A percentile compares a stretch with the other conserved stretches of the same genome.
These are phyloP conservation scores for Porphyra umbilicalis DNA, from an alignment of 31 red algal species.

Conservation along the genomic window DNA sequence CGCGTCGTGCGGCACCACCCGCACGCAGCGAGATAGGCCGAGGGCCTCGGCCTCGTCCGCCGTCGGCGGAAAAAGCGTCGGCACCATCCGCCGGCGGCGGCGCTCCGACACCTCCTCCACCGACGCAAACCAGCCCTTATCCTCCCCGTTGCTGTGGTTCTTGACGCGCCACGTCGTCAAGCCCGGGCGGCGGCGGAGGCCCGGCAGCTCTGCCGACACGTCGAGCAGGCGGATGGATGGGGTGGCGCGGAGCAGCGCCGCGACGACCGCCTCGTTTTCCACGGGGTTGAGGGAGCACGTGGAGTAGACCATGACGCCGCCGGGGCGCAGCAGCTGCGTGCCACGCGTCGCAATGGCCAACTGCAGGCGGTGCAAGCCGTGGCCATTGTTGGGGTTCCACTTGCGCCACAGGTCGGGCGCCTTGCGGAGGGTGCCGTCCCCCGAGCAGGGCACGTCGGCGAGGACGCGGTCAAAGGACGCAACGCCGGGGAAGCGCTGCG, in stretches of 20 bases:
- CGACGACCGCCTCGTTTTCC: conserved; percentile 94
- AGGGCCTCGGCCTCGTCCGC: conserved; percentile 27
- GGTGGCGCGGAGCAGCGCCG: conserved; percentile 38
- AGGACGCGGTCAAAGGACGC: conserved; percentile 82
- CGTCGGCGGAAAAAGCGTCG: conserved; percentile 55
- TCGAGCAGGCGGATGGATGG: conserved; percentile 47
- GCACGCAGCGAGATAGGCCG: conserved; percentile 49
- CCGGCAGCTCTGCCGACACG: conserved; percentile 40
- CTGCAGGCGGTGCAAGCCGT: conserved; percentile 71
- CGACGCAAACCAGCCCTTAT: conserved; percentile 25
- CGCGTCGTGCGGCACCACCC: conserved; percentile 85
- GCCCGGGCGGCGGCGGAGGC: conserved; percentile 37
- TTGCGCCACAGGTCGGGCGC: conserved; percentile 81
- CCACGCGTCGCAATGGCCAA: conserved; percentile 45
- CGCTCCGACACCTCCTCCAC: conserved; percentile 47
- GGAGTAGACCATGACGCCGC: conserved; percentile 69
- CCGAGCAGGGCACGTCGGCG: conserved; percentile 89
- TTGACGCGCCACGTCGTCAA: conserved; percentile 40
- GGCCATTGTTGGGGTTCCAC: conserved; percentile 55
- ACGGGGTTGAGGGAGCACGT: conserved; percentile 92
- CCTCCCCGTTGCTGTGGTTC: conserved; percentile 16
- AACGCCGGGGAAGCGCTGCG: conserved; percentile 55
- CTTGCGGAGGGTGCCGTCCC: conserved; percentile 92
- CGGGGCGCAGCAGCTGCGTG: conserved; percentile 41
- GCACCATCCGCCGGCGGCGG: conserved; percentile 36